phyloP scores from a whole-genome alignment of 2,329 filamentous ascomycete species.

The Fusarium sp. region DNA sequence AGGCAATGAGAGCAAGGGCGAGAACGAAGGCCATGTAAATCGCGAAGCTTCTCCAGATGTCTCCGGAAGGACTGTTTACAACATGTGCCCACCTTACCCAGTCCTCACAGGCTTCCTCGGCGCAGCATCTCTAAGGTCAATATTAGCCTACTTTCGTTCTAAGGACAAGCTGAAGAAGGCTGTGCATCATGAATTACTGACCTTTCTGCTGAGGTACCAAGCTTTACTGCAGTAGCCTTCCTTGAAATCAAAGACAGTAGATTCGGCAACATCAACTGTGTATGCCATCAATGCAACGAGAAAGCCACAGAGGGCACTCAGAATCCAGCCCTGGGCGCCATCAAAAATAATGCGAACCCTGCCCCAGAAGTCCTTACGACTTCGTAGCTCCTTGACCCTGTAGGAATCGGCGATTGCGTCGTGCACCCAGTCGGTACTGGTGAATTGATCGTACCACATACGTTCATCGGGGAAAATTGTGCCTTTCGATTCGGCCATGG shows the following conservation, averaged over 20 bases:
- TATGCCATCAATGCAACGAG: slow-evolving; percentile 89
- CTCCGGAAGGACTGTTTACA: slow-evolving; percentile 56
- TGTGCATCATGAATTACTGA: slow-evolving; percentile 42
- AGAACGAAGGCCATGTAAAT: slow-evolving; percentile 81
- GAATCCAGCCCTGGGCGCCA: slow-evolving; percentile 90
- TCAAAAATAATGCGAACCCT: slow-evolving; percentile 81
- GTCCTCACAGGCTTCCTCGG: slow-evolving; percentile 62
- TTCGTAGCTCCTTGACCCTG: slow-evolving; percentile 83
- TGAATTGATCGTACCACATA: slow-evolving; percentile 99
- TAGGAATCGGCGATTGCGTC: slow-evolving; percentile 96
- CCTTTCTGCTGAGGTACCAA: slow-evolving; percentile 81
- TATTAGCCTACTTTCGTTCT: slow-evolving; percentile 7
- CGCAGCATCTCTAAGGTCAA: slow-evolving; percentile 61
- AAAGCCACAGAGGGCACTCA: slow-evolving; percentile 89
- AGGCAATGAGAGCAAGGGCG: slow-evolving; percentile 75
- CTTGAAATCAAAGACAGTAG: slow-evolving; percentile 88
- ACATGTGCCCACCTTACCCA: slow-evolving; percentile 67
- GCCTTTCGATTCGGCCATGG: slow-evolving; percentile 69
- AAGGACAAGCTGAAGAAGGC: not conserved
- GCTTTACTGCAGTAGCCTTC: slow-evolving; percentile 79
- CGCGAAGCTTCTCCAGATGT: slow-evolving; percentile 76
- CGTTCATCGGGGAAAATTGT: slow-evolving; percentile 82
- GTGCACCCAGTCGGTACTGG: slow-evolving; percentile 97
- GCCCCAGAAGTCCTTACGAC: slow-evolving; percentile 86
- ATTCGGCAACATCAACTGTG: slow-evolving; percentile 86